Base-by-base conservation (phyloP, 2,329 filamentous ascomycete species). In the Cadophora gregata region DNA sequence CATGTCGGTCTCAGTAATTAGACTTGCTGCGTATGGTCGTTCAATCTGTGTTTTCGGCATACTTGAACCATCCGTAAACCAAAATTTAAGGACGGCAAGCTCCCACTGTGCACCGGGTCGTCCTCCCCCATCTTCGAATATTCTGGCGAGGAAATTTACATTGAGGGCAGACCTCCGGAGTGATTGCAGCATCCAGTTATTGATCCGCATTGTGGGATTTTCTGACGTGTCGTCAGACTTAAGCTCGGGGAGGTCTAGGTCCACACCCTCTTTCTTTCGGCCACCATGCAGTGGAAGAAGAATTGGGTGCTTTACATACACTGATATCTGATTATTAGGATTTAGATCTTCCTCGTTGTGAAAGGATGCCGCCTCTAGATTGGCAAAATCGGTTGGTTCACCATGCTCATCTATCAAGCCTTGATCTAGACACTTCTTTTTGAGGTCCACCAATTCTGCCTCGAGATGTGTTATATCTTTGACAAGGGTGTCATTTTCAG, bases 341-440 rank as follows among this genome's bases (percentile, higher is more conserved):
- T 64, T 61, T n/a, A 70, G 14, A 8, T 53, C 63, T 27, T 65
- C 59, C 21, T 64, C 58, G 1, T 48, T 45, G 9, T 31, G 27
- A 47, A 67, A 64, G 27, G 59, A 36, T 9, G 29, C 33, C 16
- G 24, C 45, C 19, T 64, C 61, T 12, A 25, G 19, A 16, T n/a
- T 60, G 16, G 64, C 31, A 10, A 73, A 63, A 31, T 62, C 48
- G 2, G 66, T 68, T 4, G 71, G 71, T 1, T 74, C 63, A 8
- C 68, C 72, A 50, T 67, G 50, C 14, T 74, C 67, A 45, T 75
- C 72, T 4, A 75, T 65, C 10, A 75, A 51, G 6, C 69, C 70
- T 21, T 61, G 31, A 12, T 53, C 25, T 0, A 73, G 51, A 38
- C 73, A 75, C 5, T 67, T 14, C 24, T 47, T 16, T 29, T 59